A percentile compares a stretch with the other conserved stretches of the same genome.
Evolutionary conservation across 257 asterid species (phyloP).

Genomic region (Solanum corneliomulleri): DNA sequence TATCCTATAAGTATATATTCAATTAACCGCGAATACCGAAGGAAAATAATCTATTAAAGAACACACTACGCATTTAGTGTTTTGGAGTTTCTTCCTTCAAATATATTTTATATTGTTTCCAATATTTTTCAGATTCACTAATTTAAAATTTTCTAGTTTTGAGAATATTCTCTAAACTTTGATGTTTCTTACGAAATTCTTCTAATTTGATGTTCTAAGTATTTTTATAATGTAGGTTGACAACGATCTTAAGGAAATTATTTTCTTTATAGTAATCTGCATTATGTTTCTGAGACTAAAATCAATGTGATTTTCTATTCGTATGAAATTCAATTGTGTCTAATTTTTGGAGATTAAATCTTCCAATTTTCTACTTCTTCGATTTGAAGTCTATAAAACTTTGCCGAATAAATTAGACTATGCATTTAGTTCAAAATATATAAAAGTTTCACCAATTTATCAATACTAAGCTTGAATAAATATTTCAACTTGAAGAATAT

Average conservation of each 20-base stretch:
- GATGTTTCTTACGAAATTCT: not conserved
- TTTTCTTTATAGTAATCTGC: no score
- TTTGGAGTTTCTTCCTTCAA: not conserved
- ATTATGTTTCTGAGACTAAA: not conserved
- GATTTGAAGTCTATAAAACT: not conserved
- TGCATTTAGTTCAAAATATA: not conserved
- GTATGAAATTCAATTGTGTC: not conserved
- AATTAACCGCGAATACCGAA: not conserved
- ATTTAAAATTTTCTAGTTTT: not conserved
- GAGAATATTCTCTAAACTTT: not conserved
- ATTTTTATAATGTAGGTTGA: not conserved
- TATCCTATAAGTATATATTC: not conserved
- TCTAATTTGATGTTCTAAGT: not conserved
- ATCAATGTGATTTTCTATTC: not conserved
- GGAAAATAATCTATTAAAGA: no score
- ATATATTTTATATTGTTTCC: no score
- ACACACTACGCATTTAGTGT: not conserved
- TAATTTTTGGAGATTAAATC: not conserved
- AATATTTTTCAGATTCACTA: not conserved
- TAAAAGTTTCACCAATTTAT: not conserved
- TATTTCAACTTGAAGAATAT: not conserved
- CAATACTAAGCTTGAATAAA: not conserved
- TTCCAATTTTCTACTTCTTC: not conserved
- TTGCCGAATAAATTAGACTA: not conserved
- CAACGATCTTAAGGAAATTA: not conserved